Evolutionary conservation across 148 eudicot genomes (phyloP), one percentile per base, ranked within the genome.

Genomic region (Simmondsia chinensis): DNA sequence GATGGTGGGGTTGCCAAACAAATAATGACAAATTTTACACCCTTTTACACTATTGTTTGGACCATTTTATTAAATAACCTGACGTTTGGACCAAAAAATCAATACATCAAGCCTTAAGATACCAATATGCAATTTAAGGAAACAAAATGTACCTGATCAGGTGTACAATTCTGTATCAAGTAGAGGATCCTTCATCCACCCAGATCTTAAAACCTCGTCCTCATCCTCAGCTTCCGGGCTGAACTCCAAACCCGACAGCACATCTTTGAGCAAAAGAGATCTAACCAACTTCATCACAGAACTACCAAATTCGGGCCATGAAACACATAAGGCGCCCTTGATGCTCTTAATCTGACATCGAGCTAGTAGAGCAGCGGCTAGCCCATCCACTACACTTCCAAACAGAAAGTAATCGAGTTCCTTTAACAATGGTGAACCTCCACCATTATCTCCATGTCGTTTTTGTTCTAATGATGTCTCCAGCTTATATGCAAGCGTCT

Each of bases 331-430:
- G 19, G 74, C 69, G 33, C 83, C 99, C 50, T 66, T 75, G 9
- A 82, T 74, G 60, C 71, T 86, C 61, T 32, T 72, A 55, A 76
- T 43, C 57, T 87, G 66, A 45, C 94, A 82, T 30, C 62, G 78
- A 29, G 74, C 56, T 64, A 91, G 50, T 13, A 91, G 39, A 46
- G 99, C 83, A 67, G 97, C 95, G 23, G 65, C 73, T 46, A 91
- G 49, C 15, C 94, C 83, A 54, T 89, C 99, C 18, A 86, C 70
- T 30, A 82, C 56, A 48, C 99, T 91, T 52, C 96, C 99, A 6
- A 95, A 82, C 32, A 94, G 99, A 10, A 74, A 75, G 52, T 86
- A 86, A 29, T 70, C 67, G n/a, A 73, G 34, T 46, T 61, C 70
- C 54, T 49, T 75, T 17, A 88, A 27, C 27, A 87, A 54, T 8